A percentile compares a stretch with the other conserved stretches of the same genome.
Conservation (phyloP, 164 flowering plant species). For the Aristolochia contorta region DNA sequence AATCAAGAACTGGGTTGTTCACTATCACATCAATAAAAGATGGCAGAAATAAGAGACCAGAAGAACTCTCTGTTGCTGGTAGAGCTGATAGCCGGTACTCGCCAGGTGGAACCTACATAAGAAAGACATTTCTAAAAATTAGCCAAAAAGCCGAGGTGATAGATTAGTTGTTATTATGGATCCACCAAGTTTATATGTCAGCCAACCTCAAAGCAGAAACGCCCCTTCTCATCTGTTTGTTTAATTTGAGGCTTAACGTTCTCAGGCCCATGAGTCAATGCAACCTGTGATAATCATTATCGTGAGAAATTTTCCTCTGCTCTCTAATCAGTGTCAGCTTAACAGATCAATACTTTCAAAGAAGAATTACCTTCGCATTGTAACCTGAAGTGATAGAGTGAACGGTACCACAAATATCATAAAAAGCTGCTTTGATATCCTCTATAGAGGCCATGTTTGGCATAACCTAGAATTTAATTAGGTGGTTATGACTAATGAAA, state of each 20-base stretch:
- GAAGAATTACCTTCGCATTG: constrained; percentile 62
- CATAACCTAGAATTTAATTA: constrained; percentile 46
- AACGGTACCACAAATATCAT: constrained; percentile 85
- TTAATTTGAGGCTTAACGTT: constrained; percentile 78
- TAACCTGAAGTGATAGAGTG: constrained; percentile 38
- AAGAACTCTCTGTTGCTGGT: constrained; percentile 49
- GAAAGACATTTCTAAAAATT: too few species aligned
- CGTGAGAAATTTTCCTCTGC: too few species aligned
- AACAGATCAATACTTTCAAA: too few species aligned
- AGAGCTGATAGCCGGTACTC: constrained; percentile 85
- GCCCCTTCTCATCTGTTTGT: constrained; percentile 60
- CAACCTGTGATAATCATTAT: constrained; percentile 41
- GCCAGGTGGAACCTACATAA: constrained; percentile 67
- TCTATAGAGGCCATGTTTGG: constrained; percentile 92
- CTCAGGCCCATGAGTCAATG: constrained; percentile 91
- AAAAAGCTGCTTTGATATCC: constrained; percentile 64
- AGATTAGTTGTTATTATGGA: not conserved
- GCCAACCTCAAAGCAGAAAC: constrained; percentile 90
- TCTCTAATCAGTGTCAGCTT: too few species aligned
- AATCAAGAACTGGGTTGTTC: constrained; percentile 53
- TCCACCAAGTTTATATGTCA: not conserved
- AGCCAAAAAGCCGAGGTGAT: not conserved
- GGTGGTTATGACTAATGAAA: not conserved
- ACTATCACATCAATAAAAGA: constrained; percentile 65
- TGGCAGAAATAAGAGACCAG: constrained; percentile 74